A percentile compares a stretch with the other conserved stretches of the same genome.
Conservation (phyloP, 176 grass and related monocot species). For the Luzula sylvatica region DNA sequence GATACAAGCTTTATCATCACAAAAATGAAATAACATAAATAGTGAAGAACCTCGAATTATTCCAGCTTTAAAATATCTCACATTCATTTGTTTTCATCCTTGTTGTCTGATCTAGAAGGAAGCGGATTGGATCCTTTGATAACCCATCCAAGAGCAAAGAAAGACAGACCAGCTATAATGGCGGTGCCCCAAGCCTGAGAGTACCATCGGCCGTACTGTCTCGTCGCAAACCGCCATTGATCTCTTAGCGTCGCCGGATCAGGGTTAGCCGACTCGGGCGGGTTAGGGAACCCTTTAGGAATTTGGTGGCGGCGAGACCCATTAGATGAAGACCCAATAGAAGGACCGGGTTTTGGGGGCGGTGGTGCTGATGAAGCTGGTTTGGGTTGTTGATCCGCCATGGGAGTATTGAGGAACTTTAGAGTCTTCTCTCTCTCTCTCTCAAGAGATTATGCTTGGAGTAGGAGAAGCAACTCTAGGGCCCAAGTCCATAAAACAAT, state of each 20-base stretch:
- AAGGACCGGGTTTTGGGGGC: slow-evolving; percentile 1
- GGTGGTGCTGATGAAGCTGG: background rate
- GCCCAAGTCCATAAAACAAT: background rate
- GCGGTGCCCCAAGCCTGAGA: slow-evolving; percentile 41
- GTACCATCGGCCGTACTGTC: slow-evolving; percentile 44
- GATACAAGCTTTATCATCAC: no score
- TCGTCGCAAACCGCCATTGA: slow-evolving; percentile 39
- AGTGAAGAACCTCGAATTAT: no score
- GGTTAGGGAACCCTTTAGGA: slow-evolving; percentile 31
- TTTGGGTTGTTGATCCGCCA: slow-evolving; percentile 22
- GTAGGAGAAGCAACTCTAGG: background rate
- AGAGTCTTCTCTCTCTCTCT: background rate
- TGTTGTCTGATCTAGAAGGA: slow-evolving; percentile 13
- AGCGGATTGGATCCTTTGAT: slow-evolving; percentile 47
- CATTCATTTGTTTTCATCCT: slow-evolving; percentile 14
- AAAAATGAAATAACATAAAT: no score
- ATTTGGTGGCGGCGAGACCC: background rate
- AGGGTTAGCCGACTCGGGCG: slow-evolving; percentile 36
- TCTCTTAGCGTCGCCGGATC: slow-evolving; percentile 44
- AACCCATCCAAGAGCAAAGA: slow-evolving; percentile 39
- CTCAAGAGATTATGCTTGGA: background rate
- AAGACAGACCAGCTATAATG: slow-evolving; percentile 26
- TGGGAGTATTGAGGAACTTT: background rate
- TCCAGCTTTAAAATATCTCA: background rate
- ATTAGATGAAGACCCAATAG: background rate